phyloP scores from a whole-genome alignment of 2,329 filamentous ascomycete genomes.

The Hymenoscyphus linearis region DNA sequence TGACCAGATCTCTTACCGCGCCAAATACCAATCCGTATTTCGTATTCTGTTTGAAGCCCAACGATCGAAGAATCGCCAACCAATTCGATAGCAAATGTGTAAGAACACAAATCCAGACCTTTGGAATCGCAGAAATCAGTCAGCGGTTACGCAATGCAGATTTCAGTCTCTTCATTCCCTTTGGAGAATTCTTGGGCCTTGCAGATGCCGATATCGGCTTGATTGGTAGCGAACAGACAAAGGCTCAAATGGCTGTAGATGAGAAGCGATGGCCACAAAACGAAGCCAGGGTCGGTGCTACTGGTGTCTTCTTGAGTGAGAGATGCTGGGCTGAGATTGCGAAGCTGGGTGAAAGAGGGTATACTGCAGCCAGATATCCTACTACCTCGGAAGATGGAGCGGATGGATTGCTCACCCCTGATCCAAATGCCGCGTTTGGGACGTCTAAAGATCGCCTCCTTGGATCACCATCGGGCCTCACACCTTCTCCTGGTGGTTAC shows the following conservation, averaged over 20 bases:
- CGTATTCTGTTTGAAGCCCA: constrained; percentile 94
- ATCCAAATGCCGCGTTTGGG: constrained; percentile 47
- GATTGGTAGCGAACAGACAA: constrained; percentile 88
- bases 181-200: constrained; percentile 88
- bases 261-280: constrained; percentile 89
- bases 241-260: constrained; percentile 84
- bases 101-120: constrained; percentile 85
- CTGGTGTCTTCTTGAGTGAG: constrained; percentile 93
- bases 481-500: constrained; percentile 52
- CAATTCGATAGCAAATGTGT: constrained; percentile 99
- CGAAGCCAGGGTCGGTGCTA: constrained; percentile 84
- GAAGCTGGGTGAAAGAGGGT: constrained; percentile 60
- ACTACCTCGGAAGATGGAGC: constrained; percentile 54
- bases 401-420: constrained; percentile 54
- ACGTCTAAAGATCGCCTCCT: constrained; percentile 57
- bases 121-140: constrained; percentile 95
- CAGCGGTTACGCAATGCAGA: constrained; percentile 88
- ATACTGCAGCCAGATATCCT: constrained; percentile 48
- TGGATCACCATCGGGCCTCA: constrained; percentile 42
- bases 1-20: constrained; percentile 78
- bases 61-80: constrained; percentile 93
- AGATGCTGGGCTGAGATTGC: constrained; percentile 91
- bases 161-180: constrained; percentile 92
- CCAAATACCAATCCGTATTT: constrained; percentile 90
- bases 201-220: constrained; percentile 79